Evolutionary conservation across 345 rosid genomes (phyloP).

Genomic region (Balakata baccata): DNA sequence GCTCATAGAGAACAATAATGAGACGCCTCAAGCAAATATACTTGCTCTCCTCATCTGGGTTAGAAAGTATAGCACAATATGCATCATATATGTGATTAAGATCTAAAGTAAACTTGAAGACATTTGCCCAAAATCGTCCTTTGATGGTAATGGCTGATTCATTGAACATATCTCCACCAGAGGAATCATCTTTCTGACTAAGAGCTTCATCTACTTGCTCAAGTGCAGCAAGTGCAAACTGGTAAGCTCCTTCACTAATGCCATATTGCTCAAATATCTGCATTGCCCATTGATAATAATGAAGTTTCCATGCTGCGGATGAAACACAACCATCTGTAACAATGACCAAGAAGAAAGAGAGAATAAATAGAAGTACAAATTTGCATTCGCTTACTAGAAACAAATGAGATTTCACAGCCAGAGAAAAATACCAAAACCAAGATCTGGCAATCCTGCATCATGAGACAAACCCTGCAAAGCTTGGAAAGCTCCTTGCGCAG

Average conservation of each 20-base stretch:
- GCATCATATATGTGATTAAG: constrained; percentile 82
- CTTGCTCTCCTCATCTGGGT: constrained; percentile 97
- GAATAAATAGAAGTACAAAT: constrained; percentile 3
- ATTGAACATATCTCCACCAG: constrained; percentile 32
- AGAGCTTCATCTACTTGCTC: constrained; percentile 96
- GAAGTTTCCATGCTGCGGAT: constrained; percentile 81
- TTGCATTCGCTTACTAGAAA: not conserved
- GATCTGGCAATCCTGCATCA: constrained; percentile 63
- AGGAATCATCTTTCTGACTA: constrained; percentile 32
- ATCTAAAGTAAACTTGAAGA: constrained; percentile 90
- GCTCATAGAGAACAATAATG: constrained; percentile 80
- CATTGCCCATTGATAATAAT: constrained; percentile 98
- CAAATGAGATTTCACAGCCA: constrained; percentile 2
- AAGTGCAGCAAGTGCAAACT: constrained; percentile 94
- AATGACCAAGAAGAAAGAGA: constrained; percentile 4
- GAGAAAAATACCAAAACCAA: constrained; percentile 53
- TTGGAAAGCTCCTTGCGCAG: constrained; percentile 69
- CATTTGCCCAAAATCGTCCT: constrained; percentile 94
- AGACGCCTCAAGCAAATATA: constrained; percentile 91
- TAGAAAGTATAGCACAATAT: constrained; percentile 92
- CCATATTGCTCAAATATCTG: constrained; percentile 87
- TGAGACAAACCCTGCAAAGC: constrained; percentile 73
- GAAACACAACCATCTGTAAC: constrained; percentile 50
- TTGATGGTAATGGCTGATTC: constrained; percentile 54
- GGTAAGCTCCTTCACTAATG: constrained; percentile 85